Percentiles rank a stretch among this genome's conserved stretches.
These are phyloP conservation scores for Pyrenophora teres DNA, from an alignment of 2,329 filamentous ascomycete species.

Conservation along the genomic window DNA sequence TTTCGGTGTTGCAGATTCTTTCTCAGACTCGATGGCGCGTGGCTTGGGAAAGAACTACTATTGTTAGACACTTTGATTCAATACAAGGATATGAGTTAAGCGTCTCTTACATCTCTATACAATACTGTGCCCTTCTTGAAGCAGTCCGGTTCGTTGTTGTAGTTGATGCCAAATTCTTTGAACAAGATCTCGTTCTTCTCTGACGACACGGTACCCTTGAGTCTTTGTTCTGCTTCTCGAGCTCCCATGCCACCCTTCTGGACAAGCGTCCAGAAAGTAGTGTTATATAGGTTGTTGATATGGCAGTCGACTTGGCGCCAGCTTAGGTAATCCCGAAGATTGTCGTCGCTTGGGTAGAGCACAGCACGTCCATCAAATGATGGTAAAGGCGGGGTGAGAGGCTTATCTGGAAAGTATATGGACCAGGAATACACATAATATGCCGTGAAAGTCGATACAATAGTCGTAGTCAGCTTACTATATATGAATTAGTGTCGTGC, in stretches of 20 bases:
- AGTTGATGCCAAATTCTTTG: slow-evolving; percentile 87
- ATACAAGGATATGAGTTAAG: not conserved
- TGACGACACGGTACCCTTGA: slow-evolving; percentile 79
- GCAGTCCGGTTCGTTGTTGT: slow-evolving; percentile 93
- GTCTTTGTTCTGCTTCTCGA: slow-evolving; percentile 77
- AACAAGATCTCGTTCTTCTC: slow-evolving; percentile 98
- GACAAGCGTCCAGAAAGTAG: slow-evolving; percentile 90
- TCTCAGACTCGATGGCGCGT: slow-evolving; percentile 14
- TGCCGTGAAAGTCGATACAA: slow-evolving; percentile 91
- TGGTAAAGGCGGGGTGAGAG: slow-evolving; percentile 74
- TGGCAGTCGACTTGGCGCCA: slow-evolving; percentile 98
- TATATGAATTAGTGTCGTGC: slow-evolving; percentile 22
- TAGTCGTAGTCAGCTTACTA: slow-evolving; percentile 87
- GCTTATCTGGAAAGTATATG: slow-evolving; percentile 71
- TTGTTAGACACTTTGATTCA: slow-evolving; percentile 14
- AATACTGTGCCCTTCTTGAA: slow-evolving; percentile 92
- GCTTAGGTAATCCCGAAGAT: slow-evolving; percentile 91
- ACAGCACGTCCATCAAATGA: slow-evolving; percentile 94
- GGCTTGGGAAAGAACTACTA: slow-evolving; percentile 36
- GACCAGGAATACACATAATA: slow-evolving; percentile 87
- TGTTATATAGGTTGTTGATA: slow-evolving; percentile 99
- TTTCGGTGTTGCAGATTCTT: too few species aligned
- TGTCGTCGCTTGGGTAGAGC: slow-evolving; percentile 79
- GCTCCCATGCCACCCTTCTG: slow-evolving; percentile 74
- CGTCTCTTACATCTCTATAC: slow-evolving; percentile 71